Conservation (phyloP, 192 early-diverging fungal genomes). For the Piromyces finnis region DNA sequence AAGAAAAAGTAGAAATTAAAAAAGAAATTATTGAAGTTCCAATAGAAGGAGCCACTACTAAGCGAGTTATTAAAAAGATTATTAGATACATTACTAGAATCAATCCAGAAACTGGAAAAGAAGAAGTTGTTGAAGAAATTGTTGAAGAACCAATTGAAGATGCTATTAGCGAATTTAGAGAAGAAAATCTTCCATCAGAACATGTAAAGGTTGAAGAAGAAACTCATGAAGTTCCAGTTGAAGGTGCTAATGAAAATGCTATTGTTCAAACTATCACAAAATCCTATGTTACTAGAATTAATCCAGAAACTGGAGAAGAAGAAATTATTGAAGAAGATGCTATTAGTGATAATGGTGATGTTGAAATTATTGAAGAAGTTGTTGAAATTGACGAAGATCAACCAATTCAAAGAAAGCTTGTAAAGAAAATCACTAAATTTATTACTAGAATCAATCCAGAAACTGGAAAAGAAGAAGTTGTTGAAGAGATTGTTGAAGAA, state of each 20-base stretch:
- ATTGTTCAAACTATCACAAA: background rate
- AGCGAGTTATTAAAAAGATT: background rate
- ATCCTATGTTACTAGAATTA: background rate
- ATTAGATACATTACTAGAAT: background rate
- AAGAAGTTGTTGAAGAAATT: background rate
- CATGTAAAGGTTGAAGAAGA: background rate
- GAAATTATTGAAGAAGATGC: background rate
- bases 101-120: background rate
- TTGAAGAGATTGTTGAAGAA: too few relatives aligned
- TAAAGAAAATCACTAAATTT: background rate
- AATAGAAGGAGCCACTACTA: background rate
- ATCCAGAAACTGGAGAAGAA: background rate
- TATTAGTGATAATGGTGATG: background rate
- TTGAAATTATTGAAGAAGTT: background rate
- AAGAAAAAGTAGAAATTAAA: background rate
- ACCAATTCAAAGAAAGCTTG: background rate
- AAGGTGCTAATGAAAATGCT: background rate
- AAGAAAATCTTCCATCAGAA: background rate
- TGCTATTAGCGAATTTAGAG: background rate
- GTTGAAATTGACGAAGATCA: background rate
- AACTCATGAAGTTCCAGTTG: background rate
- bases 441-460: background rate
- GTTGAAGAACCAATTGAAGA: background rate
- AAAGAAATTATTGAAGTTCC: background rate
- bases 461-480: background rate